Base-by-base conservation (phyloP, 192 early-diverging fungal species). In the Obelidium mucronatum region DNA sequence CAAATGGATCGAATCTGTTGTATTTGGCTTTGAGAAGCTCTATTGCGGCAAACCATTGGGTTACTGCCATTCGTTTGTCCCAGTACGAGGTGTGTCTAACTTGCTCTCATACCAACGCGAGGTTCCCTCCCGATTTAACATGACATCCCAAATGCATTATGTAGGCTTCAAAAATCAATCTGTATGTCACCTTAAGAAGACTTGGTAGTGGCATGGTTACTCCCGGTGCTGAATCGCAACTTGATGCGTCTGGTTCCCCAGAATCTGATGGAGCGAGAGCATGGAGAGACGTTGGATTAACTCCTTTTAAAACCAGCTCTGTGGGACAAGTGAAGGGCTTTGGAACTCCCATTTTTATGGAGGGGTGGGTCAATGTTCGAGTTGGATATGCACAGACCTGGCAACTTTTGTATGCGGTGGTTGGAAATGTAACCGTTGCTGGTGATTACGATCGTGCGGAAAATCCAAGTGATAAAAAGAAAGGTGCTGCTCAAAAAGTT, bases 11-110 rank as follows among this genome's bases (percentile, higher is more conserved):
- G 22, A 74, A 74, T 35, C 34, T 74, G 11, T 33, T 63, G 5
- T 74, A 44, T 40, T 34, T 74, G 15, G 19, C 55, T 42, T 35
- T 74, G 17, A 24, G 72, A 28, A 74, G 72, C 59, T 58, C 52
- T 24, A 74, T 74, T 62, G 72, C 72, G 13, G 72, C 72, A 19
- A 74, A 74, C 42, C 72, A 74, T 31, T 74, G 56, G 56, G 72
- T 74, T 33, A 74, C 72, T 6, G 72, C 36, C 13, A 60, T 74
- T 26, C 31, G 72, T 8, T 40, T 74, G 17, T 74, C 58, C 1
- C 72, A 74, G 33, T 74, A 39, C 62, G 72, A 74, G 60, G 72
- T 74, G 6, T n/a, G 55, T 30, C n/a, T 39, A n/a, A n/a, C n/a
- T n/a, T n/a, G n/a, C n/a, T n/a, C n/a, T n/a, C n/a, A n/a, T n/a